Evolutionary conservation across 768 basidiomycete species (phyloP).

Genomic region (Sutorius australiensis): DNA sequence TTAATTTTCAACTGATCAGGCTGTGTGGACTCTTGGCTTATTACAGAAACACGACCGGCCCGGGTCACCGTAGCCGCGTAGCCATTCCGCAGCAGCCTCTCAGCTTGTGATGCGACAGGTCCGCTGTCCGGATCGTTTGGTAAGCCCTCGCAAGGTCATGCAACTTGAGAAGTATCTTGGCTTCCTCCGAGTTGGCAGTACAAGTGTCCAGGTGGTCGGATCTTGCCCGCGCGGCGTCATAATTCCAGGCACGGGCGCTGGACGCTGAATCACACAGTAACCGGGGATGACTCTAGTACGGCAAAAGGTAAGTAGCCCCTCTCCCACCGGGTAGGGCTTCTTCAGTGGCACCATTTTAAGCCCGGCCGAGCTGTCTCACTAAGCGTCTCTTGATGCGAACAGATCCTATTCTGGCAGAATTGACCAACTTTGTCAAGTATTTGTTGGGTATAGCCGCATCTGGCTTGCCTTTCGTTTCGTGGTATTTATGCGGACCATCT

Average conservation of each 20-base stretch:
- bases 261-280: neutral
- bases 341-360: neutral
- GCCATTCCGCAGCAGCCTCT: neutral
- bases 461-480: neutral
- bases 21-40: neutral
- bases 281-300: neutral
- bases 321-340: neutral
- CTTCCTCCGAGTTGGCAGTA: neutral
- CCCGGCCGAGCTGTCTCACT: neutral
- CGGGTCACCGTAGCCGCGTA: neutral
- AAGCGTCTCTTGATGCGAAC: neutral
- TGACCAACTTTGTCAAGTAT: neutral
- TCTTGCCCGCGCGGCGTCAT: neutral
- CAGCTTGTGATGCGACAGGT: neutral
- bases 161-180: neutral
- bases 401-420: neutral
- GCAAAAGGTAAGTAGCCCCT: neutral
- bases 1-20: neutral
- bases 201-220: neutral
- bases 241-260: neutral
- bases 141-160: neutral
- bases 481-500: slow-evolving; percentile 27
- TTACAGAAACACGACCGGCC: neutral
- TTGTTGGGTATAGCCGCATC: neutral
- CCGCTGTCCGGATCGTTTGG: neutral